Conservation (phyloP, 2,329 filamentous ascomycete genomes). For the Polytolypa hystricis region DNA sequence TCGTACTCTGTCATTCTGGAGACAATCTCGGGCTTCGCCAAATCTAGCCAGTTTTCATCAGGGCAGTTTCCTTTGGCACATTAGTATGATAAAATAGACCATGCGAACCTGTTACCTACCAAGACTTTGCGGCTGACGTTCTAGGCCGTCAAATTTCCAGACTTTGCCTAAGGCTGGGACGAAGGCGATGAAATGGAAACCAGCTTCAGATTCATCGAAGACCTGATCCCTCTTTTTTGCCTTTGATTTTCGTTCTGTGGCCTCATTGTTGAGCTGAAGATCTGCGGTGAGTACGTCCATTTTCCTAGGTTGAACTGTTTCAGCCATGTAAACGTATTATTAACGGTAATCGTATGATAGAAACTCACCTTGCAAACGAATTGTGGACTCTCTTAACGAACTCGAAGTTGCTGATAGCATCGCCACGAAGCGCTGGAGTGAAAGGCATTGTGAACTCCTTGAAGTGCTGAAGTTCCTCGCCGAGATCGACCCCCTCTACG, state of each 20-base stretch:
- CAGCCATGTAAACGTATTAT: background rate
- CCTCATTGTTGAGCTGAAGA: slow-evolving; percentile 44
- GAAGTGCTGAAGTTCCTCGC: slow-evolving; percentile 59
- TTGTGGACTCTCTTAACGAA: slow-evolving; percentile 79
- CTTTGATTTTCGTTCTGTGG: slow-evolving; percentile 27
- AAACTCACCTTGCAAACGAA: slow-evolving; percentile 59
- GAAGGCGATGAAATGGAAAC: slow-evolving; percentile 83
- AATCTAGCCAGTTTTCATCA: slow-evolving; percentile 52
- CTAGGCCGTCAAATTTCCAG: slow-evolving; percentile 83
- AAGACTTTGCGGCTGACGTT: slow-evolving; percentile 56
- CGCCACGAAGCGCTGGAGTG: slow-evolving; percentile 61
- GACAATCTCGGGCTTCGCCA: slow-evolving; percentile 54
- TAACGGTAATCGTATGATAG: background rate
- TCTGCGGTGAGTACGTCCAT: slow-evolving; percentile 67
- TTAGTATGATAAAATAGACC: slow-evolving; percentile 11
- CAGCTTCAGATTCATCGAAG: slow-evolving; percentile 45
- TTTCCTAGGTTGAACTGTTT: slow-evolving; percentile 38
- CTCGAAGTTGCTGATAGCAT: slow-evolving; percentile 60
- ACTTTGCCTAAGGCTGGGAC: slow-evolving; percentile 62
- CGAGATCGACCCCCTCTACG: slow-evolving; percentile 53
- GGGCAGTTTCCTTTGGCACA: slow-evolving; percentile 27
- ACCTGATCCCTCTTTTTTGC: slow-evolving; percentile 30
- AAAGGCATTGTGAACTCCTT: slow-evolving; percentile 60
- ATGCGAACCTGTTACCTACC: slow-evolving; percentile 27
- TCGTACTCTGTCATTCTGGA: slow-evolving; percentile 57